Conservation (phyloP, 1,139 yeast species). For the Wickerhamomyces sp. region DNA sequence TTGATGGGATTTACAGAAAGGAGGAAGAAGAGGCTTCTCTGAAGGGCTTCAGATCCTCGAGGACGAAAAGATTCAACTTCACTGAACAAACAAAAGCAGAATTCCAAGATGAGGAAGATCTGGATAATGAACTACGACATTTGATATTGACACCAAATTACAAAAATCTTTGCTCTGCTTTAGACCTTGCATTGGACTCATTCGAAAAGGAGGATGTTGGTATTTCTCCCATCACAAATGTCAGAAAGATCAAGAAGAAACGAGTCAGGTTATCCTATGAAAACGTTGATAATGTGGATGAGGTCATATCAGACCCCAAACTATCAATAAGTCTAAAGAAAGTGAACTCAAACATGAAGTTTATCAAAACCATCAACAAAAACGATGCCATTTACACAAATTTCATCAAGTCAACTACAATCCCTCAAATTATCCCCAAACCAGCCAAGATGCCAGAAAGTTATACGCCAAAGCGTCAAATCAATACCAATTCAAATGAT, state of each 20-base stretch:
- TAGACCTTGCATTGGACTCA: slow-evolving; percentile 2
- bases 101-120: slow-evolving; percentile 21
- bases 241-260: slow-evolving; percentile 4
- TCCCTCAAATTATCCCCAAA: not conserved
- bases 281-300: slow-evolving; percentile 9
- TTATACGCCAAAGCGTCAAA: not conserved
- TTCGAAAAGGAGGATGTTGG: not conserved
- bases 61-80: slow-evolving; percentile 10
- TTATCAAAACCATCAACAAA: slow-evolving; percentile 6
- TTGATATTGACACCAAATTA: slow-evolving; percentile 3
- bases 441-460: not conserved
- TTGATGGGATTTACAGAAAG: slow-evolving; percentile 5
- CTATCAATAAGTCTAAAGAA: slow-evolving; percentile 10
- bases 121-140: slow-evolving; percentile 5
- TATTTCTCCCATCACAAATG: not conserved
- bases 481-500: not conserved
- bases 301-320: not conserved
- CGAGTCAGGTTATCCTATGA: slow-evolving; percentile 10
- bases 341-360: slow-evolving; percentile 16
- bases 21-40: not conserved
- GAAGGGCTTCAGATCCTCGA: slow-evolving; percentile 12
- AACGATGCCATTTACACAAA: slow-evolving; percentile 12
- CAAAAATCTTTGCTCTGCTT: slow-evolving; percentile 6
- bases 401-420: slow-evolving; percentile 7
- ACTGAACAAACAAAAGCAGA: slow-evolving; percentile 5